phyloP scores from a whole-genome alignment of 768 basidiomycete genomes.

The Boletus vermiculosoides region DNA sequence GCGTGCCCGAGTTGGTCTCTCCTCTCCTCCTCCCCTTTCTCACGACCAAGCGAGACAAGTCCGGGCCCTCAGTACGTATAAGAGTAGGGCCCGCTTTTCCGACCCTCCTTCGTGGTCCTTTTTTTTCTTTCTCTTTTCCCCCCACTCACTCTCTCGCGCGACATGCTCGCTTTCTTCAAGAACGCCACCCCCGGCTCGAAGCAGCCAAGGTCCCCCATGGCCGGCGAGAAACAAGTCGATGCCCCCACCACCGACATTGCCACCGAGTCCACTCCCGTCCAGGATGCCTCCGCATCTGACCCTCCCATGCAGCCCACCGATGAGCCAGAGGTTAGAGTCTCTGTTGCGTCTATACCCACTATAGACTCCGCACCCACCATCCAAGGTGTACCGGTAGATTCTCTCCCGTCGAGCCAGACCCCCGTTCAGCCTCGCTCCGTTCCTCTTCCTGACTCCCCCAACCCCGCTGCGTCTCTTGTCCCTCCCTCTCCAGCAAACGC shows the following conservation, averaged over 20 bases:
- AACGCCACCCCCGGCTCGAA: slow-evolving; percentile 6
- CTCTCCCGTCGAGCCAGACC: neutral
- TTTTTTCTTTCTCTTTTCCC: neutral
- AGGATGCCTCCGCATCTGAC: slow-evolving; percentile 1
- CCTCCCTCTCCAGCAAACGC: slow-evolving; percentile 15
- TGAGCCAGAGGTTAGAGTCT: slow-evolving; percentile 12
- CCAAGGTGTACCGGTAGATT: slow-evolving; percentile 12
- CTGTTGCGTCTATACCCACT: slow-evolving; percentile 21
- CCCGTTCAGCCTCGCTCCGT: neutral
- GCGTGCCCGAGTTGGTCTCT: neutral
- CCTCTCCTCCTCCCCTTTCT: slow-evolving; percentile 19
- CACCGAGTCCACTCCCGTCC: neutral
- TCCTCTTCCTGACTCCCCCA: slow-evolving; percentile 22
- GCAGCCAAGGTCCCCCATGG: slow-evolving; percentile 4
- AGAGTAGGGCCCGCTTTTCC: slow-evolving; percentile 13
- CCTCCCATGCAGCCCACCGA: neutral
- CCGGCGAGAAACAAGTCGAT: neutral
- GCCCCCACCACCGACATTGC: slow-evolving; percentile 4
- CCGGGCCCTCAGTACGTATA: slow-evolving; percentile 27
- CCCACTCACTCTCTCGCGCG: neutral
- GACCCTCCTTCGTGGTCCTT: slow-evolving; percentile 2
- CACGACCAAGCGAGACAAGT: slow-evolving; percentile 25
- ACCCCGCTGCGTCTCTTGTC: slow-evolving; percentile 16
- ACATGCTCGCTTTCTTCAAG: slow-evolving; percentile 31
- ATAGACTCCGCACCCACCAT: slow-evolving; percentile 26